Base-by-base conservation (phyloP, 257 asterid genomes). In the Fraxinus americana region DNA sequence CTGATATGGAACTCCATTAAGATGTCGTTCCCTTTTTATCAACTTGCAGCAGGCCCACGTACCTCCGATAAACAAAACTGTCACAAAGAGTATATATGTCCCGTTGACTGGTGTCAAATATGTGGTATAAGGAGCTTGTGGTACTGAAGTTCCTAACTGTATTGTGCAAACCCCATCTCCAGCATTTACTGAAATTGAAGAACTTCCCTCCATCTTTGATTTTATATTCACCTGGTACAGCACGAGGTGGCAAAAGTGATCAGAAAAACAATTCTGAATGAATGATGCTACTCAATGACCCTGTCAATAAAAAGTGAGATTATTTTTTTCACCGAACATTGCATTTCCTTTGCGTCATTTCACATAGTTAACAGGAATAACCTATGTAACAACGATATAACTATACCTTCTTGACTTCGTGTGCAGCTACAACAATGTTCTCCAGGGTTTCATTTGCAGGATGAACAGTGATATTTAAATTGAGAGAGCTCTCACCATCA, bases 1-100 rank as follows among this genome's bases (percentile, higher is more conserved):
- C 21, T 83, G 84, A 81, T 92, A 92, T 63, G 87, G 81, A 65
- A 89, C 80, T 48, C 90, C 92, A 14, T 80, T 83, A 9, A 79
- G 83, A 71, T 83, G 90, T 25, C 87, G 80, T 43, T 61, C 73
- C 19, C 82, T 81, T 38, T 71, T 86, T 14, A 76, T 73, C 17
- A 87, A 34, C 77, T 77, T 92, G 90, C 80, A 86, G 83, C 86
- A 86, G 13, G 77, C 78, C 89, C 78, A 86, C 32, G 70, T 76
- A 61, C 87, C 89, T 74, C 85, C 97, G 5, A 89, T 78, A 9
- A 87, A 77, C 70, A 89, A 38, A 59, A 82, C 87, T 32, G 89
- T 85, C 61, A 66, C 86, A 32, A 87, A 77, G 14, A 87, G 70
- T 23, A 90, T 63, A 82, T 87, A 90, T 1, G 86, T 83, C 67